Evolutionary conservation across 1,139 yeast genomes (phyloP), one percentile per base, ranked within the genome.

Genomic region (Sugiyamaella pinicola): DNA sequence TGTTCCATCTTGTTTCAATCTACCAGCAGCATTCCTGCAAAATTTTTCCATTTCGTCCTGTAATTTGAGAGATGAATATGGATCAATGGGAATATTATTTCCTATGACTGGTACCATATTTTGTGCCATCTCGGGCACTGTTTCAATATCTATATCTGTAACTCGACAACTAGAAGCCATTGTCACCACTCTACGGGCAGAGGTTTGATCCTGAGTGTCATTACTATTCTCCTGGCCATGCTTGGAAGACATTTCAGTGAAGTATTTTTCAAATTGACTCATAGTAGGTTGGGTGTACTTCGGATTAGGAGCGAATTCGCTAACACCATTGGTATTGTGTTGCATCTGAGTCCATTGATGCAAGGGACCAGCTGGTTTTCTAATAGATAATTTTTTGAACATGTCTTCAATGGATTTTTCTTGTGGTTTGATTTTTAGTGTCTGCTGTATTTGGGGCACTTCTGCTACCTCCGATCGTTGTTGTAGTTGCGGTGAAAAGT

Each of bases 1-100:
- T 10, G 22, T 22, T 2, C 33, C 22, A 12, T 19, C 35, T 29
- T 18, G 17, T n/a, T 38, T 21, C 10, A 24, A 13, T 15, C n/a
- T 21, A 13, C 24, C 19, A 5, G 39, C 8, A 4, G 46, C 49
- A 9, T 49, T 50, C 12, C 54, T 45, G 47, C 55, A 58, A 41
- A 61, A 57, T 18, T 41, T 39, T 34, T 52, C 54, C 62, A 61
- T 59, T 39, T 59, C 60, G 19, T 59, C 64, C 21, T 49, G 40
- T 18, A 58, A 22, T 47, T 60, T 60, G 26, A 60, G 52, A 26
- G 55, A 52, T 15, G 55, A 49, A 44, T 61, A 60, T 2, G 62
- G 41, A 24, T 50, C 49, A n/a, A 47, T 17, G 38, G 22, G 17
- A 6, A 22, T 38, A 21, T 24, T 12, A 22, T 18, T 38, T 28